These are phyloP conservation scores for Coemansia reversa DNA, from an alignment of 192 early-diverging fungal species.

Conservation along the genomic window DNA sequence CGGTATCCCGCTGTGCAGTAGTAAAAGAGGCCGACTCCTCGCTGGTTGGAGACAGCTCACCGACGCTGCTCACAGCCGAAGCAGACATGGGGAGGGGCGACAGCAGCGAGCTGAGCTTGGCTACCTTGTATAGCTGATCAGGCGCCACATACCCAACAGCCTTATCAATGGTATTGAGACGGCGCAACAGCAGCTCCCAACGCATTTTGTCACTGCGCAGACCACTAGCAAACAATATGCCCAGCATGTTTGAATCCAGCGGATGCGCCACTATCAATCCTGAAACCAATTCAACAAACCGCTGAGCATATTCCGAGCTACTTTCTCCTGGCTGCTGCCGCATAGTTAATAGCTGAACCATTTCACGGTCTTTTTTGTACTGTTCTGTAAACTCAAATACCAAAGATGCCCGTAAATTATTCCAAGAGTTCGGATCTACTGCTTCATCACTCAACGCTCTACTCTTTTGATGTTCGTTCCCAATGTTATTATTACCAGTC, in stretches of 20 bases:
- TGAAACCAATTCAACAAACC: slow-evolving; percentile 34
- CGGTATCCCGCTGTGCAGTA: background rate
- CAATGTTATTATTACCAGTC: background rate
- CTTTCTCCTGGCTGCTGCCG: slow-evolving; percentile 47
- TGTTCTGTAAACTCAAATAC: slow-evolving; percentile 44
- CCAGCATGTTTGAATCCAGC: slow-evolving; percentile 35
- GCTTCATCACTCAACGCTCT: slow-evolving; percentile 39
- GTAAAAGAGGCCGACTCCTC: slow-evolving; percentile 33
- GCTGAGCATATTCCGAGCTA: slow-evolving; percentile 42
- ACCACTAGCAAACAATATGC: slow-evolving; percentile 33
- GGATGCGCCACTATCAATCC: slow-evolving; percentile 30
- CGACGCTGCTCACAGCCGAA: slow-evolving; percentile 16
- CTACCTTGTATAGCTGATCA: slow-evolving; percentile 42
- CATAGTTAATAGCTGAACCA: slow-evolving; percentile 33
- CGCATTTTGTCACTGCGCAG: slow-evolving; percentile 39
- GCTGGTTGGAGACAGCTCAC: slow-evolving; percentile 35
- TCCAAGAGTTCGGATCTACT: slow-evolving; percentile 46
- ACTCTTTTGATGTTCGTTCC: slow-evolving; percentile 14
- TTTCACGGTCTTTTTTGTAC: slow-evolving; percentile 30
- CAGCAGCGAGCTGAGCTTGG: slow-evolving; percentile 42
- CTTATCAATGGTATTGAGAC: slow-evolving; percentile 35
- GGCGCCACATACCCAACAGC: slow-evolving; percentile 50
- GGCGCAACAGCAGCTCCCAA: slow-evolving; percentile 44
- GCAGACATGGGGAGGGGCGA: slow-evolving; percentile 25
- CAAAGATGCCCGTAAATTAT: slow-evolving; percentile 33